Evolutionary conservation across 768 basidiomycete genomes (phyloP).

Genomic region (Mycena galericulata): DNA sequence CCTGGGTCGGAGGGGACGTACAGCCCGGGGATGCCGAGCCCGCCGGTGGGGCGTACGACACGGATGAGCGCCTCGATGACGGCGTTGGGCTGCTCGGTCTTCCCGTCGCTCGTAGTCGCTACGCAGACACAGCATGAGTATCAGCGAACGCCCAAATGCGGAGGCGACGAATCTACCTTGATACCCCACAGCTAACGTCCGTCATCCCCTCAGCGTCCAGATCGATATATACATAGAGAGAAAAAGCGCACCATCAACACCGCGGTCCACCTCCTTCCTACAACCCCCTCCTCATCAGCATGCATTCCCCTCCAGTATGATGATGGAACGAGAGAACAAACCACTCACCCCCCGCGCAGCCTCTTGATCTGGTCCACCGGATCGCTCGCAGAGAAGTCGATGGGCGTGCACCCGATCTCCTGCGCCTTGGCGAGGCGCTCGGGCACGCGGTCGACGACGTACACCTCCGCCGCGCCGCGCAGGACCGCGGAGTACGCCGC

Average conservation of each 20-base stretch:
- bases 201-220: conserved; percentile 6
- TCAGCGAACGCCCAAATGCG: neutral
- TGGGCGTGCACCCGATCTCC: conserved; percentile 63
- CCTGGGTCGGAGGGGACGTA: conserved; percentile 70
- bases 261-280: conserved; percentile 63
- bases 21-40: conserved; percentile 68
- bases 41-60: conserved; percentile 66
- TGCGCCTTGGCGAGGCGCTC: conserved; percentile 65
- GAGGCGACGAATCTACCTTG: conserved; percentile 41
- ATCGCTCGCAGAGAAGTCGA: conserved; percentile 62
- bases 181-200: conserved; percentile 60
- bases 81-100: conserved; percentile 67
- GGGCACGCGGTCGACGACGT: conserved; percentile 67
- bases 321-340: neutral
- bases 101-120: conserved; percentile 63
- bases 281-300: too few species aligned
- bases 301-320: too few species aligned
- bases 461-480: conserved; percentile 64
- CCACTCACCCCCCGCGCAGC: conserved; percentile 55
- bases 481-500: conserved; percentile 66
- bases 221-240: neutral
- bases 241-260: conserved; percentile 55
- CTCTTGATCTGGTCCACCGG: conserved; percentile 61
- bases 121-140: conserved; percentile 36
- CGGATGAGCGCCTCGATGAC: conserved; percentile 63